Percentiles rank a stretch among this genome's conserved stretches.
Conservation (phyloP, 2,329 filamentous ascomycete genomes). For the Leptosphaerulina australis region DNA sequence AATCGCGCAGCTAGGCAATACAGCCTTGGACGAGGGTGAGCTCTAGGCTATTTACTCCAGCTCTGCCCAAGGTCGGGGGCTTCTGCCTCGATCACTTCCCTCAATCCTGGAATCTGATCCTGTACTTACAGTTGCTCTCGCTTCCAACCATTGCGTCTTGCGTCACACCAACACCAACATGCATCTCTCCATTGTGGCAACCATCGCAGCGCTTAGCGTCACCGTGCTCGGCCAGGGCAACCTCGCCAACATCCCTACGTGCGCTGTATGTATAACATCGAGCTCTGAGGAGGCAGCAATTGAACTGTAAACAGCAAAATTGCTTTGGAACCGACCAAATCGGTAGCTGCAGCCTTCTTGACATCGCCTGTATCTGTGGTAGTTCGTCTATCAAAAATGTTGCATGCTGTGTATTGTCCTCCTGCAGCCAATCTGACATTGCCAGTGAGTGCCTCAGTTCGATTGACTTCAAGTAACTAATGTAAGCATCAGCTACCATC, state of each 20-base stretch:
- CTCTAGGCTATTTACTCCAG: slow-evolving; percentile 12
- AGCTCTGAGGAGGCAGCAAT: neutral
- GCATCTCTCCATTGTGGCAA: slow-evolving; percentile 36
- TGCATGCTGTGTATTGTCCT: slow-evolving; percentile 53
- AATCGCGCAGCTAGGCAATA: neutral
- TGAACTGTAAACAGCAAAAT: slow-evolving; percentile 27
- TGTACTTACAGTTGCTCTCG: no score
- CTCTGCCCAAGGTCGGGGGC: slow-evolving; percentile 1
- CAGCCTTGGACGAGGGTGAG: slow-evolving; percentile 1
- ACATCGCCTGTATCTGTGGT: slow-evolving; percentile 53
- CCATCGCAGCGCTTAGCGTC: slow-evolving; percentile 33
- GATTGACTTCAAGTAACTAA: slow-evolving; percentile 4
- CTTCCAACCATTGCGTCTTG: no score
- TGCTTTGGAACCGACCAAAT: slow-evolving; percentile 48
- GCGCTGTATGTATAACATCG: slow-evolving; percentile 27
- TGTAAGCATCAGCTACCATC: slow-evolving; percentile 46
- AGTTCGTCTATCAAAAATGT: slow-evolving; percentile 47
- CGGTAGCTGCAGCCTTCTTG: slow-evolving; percentile 48
- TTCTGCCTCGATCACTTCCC: neutral
- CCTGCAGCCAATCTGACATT: slow-evolving; percentile 47
- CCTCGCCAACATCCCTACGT: slow-evolving; percentile 35
- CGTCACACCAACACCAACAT: slow-evolving; percentile 20
- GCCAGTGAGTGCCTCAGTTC: slow-evolving; percentile 19
- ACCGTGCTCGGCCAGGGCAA: slow-evolving; percentile 33
- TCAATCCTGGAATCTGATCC: no score